Conservation (phyloP, 768 basidiomycete species). For the Lentinula raphanica region DNA sequence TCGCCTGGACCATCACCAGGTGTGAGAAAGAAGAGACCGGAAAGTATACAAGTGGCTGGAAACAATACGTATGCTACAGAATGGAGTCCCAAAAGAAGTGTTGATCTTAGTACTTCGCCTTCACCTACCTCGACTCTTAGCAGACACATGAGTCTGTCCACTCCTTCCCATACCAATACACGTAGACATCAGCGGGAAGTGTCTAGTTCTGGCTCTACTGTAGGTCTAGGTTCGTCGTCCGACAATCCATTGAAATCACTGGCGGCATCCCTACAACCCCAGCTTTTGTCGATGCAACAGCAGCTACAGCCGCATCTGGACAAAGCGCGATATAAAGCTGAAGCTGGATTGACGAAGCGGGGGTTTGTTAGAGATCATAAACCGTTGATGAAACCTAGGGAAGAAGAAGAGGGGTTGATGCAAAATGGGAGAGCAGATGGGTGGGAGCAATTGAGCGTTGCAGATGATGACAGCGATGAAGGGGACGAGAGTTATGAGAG, state of each 20-base stretch:
- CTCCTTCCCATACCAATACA: slow-evolving; percentile 1
- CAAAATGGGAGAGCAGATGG: slow-evolving; percentile 20
- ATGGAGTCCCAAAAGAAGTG: background rate
- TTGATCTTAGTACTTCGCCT: background rate
- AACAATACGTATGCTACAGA: background rate
- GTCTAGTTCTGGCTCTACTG: background rate
- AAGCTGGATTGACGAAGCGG: slow-evolving; percentile 57
- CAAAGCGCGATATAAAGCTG: slow-evolving; percentile 64
- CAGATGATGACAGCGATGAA: slow-evolving; percentile 13
- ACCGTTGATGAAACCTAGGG: slow-evolving; percentile 27
- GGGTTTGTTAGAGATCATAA: slow-evolving; percentile 45
- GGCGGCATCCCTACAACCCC: slow-evolving; percentile 26
- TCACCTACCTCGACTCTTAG: background rate
- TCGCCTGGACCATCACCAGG: slow-evolving; percentile 27
- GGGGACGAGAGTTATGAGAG: slow-evolving; percentile 11
- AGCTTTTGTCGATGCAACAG: slow-evolving; percentile 14
- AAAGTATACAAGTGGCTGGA: slow-evolving; percentile 51
- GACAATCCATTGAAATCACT: slow-evolving; percentile 5
- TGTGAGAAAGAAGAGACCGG: slow-evolving; percentile 49
- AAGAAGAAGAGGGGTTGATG: slow-evolving; percentile 26
- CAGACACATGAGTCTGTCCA: slow-evolving; percentile 1
- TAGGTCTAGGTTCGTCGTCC: background rate
- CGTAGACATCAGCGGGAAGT: background rate
- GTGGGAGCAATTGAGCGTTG: slow-evolving; percentile 11
- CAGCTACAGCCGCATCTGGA: slow-evolving; percentile 48